Evolutionary conservation across 23 red algal genomes (phyloP).

Genomic region (Gracilaria caudata): DNA sequence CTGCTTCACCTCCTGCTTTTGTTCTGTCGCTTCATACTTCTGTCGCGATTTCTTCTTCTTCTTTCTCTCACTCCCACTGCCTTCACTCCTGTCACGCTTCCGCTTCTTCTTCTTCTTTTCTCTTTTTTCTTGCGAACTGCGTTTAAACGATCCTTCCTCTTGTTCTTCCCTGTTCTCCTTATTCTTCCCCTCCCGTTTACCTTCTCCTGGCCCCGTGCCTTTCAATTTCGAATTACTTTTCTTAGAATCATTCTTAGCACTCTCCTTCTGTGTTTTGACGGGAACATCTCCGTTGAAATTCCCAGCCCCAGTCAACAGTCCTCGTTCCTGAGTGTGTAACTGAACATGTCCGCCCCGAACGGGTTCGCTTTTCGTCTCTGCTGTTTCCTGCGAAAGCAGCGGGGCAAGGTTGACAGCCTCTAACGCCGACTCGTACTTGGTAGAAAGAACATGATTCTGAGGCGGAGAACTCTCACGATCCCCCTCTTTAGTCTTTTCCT

Average conservation of each 20-base stretch:
- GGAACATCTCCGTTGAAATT: background rate
- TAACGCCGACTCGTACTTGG: slow-evolving; percentile 11
- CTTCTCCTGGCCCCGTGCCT: background rate
- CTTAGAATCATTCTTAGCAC: background rate
- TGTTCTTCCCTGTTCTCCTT: background rate
- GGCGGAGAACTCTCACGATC: background rate
- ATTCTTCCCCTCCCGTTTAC: background rate
- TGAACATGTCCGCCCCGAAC: background rate
- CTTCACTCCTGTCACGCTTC: slow-evolving; percentile 11
- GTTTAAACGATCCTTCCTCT: background rate
- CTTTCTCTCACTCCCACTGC: background rate
- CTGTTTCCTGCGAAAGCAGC: background rate
- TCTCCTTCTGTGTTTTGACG: slow-evolving; percentile 1
- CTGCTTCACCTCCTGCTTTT: background rate
- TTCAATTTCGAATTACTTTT: background rate
- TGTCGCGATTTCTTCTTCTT: slow-evolving; percentile 28
- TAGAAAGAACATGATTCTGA: background rate
- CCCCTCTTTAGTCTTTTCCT: background rate
- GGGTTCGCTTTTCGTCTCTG: background rate
- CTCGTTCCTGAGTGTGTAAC: background rate
- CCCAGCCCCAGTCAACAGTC: background rate
- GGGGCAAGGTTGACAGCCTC: slow-evolving; percentile 15
- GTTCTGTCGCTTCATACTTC: background rate
- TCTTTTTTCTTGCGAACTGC: background rate
- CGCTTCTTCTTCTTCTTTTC: slow-evolving; percentile 14